Base-by-base conservation (phyloP, 1,284 basidiomycete species). In the Meripilus lineatus region DNA sequence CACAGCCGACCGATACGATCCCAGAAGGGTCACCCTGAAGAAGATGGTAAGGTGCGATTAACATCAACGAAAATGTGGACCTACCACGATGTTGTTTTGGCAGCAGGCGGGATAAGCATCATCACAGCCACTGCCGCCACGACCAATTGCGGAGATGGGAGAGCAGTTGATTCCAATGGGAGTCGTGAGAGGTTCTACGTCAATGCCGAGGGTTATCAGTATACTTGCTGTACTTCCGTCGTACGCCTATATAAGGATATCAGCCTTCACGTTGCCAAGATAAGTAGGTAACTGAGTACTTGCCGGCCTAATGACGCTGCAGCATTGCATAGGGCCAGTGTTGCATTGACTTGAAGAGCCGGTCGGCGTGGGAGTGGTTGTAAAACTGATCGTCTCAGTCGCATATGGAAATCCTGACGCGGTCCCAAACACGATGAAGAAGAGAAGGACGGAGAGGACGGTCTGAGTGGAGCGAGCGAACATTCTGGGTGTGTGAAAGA, bases 111-210 rank as follows among this genome's bases (percentile, higher is more conserved):
- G 21, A 23, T 15, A 22, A 20, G 34, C n/a, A n/a, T n/a, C 42
- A 15, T 14, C 14, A 36, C 45, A 47, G 28, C 23, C 23, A 23
- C 44, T 28, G 22, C 45, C 35, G 13, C 45, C 45, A 18, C 42
- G 40, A 6, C 45, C 45, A 14, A 47, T 35, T 33, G 49, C 51
- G 24, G 37, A 47, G 45, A 53, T 51, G 23, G 52, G 52, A 32
- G 42, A 42, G 45, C 52, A 53, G 6, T 28, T 47, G 8, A 51
- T 21, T 20, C 52, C 52, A 14, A 51, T 45, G 15, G 39, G 45
- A 25, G 39, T 48, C 38, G 41, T 44, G 30, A 51, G 36, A 21
- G 44, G 50, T 22, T 51, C 41, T 14, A 51, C 38, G 21, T 44
- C 47, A 22, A 51, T 40, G 1, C 50, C 51, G 37, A 53, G 28